Conservation (phyloP, 805 yeast species). For the Debaryomyces hansenii region DNA sequence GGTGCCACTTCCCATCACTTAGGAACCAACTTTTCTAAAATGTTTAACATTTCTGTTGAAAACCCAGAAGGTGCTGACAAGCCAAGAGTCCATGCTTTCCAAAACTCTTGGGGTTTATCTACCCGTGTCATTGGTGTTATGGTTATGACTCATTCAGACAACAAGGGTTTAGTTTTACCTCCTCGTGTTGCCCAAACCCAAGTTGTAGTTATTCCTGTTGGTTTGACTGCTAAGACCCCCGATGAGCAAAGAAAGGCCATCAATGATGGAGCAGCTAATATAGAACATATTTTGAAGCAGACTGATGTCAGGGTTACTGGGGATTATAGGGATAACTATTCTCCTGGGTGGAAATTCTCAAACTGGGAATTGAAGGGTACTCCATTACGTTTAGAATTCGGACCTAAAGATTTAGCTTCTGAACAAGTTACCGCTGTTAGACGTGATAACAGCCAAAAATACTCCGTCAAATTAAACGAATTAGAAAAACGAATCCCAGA, state of each 20-base stretch:
- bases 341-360: conserved; percentile 99
- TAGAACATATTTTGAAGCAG: conserved; percentile 60
- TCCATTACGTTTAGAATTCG: conserved; percentile 91
- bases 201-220: conserved; percentile 92
- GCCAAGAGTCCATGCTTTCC: conserved; percentile 87
- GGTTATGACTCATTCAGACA: conserved; percentile 98
- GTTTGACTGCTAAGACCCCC: conserved; percentile 83
- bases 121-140: conserved; percentile 99
- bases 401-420: conserved; percentile 90
- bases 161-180: conserved; percentile 96
- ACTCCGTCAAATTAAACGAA: conserved; percentile 61
- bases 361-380: conserved; percentile 96
- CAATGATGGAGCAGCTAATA: conserved; percentile 63
- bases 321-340: conserved; percentile 91
- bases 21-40: conserved; percentile 97
- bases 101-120: conserved; percentile 98
- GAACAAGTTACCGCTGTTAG: conserved; percentile 84
- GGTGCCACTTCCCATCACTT: conserved; percentile 98
- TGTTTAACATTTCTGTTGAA: conserved; percentile 95
- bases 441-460: conserved; percentile 85
- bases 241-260: conserved; percentile 72
- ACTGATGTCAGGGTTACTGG: conserved; percentile 75
- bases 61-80: conserved; percentile 89
- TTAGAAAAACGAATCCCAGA: conserved; percentile 68
- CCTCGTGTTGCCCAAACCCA: conserved; percentile 95